phyloP scores from a whole-genome alignment of 495 filamentous ascomycete genomes.

The Talaromyces thailandensis region DNA sequence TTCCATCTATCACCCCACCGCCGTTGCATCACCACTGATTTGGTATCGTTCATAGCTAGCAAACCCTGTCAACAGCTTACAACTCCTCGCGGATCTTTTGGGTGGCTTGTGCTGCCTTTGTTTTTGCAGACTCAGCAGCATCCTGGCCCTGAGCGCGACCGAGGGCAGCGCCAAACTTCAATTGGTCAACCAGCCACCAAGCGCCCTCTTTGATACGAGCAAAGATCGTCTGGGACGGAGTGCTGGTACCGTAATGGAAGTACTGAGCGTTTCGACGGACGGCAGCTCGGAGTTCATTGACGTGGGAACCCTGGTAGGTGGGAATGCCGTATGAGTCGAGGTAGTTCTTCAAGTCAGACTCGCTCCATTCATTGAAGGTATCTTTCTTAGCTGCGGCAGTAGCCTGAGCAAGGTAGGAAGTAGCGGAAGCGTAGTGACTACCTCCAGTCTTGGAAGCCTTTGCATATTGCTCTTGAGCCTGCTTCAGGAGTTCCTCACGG shows the following conservation, averaged over 20 bases:
- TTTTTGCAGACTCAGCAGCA: constrained; percentile 35
- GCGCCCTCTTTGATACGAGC: constrained; percentile 50
- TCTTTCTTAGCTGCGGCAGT: constrained; percentile 61
- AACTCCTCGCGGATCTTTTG: constrained; percentile 25
- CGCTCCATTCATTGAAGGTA: constrained; percentile 74
- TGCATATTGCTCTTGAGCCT: constrained; percentile 61
- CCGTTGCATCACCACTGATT: neutral
- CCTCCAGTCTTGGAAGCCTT: constrained; percentile 65
- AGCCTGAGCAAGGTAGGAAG: constrained; percentile 59
- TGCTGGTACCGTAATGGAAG: constrained; percentile 68
- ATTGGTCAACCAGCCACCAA: constrained; percentile 52
- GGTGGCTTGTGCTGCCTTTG: constrained; percentile 22
- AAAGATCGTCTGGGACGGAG: constrained; percentile 53
- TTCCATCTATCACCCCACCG: neutral
- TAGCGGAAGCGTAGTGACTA: constrained; percentile 60
- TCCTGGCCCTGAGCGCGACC: constrained; percentile 51
- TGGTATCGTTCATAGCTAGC: neutral
- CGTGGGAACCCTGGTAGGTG: constrained; percentile 58
- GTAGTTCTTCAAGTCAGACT: constrained; percentile 71
- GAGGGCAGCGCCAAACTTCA: constrained; percentile 53
- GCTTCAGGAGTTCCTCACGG: constrained; percentile 62
- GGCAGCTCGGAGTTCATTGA: constrained; percentile 55
- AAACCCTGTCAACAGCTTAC: constrained; percentile 11
- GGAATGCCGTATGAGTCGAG: constrained; percentile 74
- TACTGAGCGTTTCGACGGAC: constrained; percentile 66